A percentile compares a stretch with the other conserved stretches of the same genome.
phyloP scores from a whole-genome alignment of 768 basidiomycete genomes.

The Lentinula detonsa region DNA sequence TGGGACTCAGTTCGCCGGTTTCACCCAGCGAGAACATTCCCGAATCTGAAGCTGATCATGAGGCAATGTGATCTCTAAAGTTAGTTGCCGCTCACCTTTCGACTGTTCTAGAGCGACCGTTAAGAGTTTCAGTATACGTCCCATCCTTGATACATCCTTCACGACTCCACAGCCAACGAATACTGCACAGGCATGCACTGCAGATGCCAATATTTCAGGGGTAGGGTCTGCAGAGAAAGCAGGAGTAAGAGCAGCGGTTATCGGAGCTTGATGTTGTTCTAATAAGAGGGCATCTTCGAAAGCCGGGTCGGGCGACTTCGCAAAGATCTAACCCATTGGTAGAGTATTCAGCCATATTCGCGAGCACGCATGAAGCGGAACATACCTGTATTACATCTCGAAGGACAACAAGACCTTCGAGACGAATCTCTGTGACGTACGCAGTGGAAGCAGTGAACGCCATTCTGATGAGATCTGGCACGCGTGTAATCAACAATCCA shows the following conservation, averaged over 20 bases:
- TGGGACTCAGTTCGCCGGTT: slow-evolving; percentile 81
- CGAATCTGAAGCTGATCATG: slow-evolving; percentile 44
- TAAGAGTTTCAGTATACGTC: slow-evolving; percentile 84
- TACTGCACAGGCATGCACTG: slow-evolving; percentile 88
- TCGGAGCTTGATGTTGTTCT: slow-evolving; percentile 97
- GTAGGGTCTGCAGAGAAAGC: slow-evolving; percentile 95
- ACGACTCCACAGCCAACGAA: slow-evolving; percentile 95
- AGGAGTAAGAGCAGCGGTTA: slow-evolving; percentile 94
- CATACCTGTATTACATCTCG: slow-evolving; percentile 87
- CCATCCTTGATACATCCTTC: slow-evolving; percentile 87
- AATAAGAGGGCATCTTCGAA: slow-evolving; percentile 86
- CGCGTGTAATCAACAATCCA: slow-evolving; percentile 73
- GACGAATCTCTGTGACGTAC: slow-evolving; percentile 90
- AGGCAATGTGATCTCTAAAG: background rate
- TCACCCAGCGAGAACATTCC: slow-evolving; percentile 85
- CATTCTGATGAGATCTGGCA: slow-evolving; percentile 94
- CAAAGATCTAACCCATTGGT: slow-evolving; percentile 62
- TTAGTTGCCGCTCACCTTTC: slow-evolving; percentile 49
- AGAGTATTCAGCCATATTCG: background rate
- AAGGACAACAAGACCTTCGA: slow-evolving; percentile 86
- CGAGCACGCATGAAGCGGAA: background rate
- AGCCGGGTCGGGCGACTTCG: slow-evolving; percentile 82
- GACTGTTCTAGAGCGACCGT: slow-evolving; percentile 87
- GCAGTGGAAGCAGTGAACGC: slow-evolving; percentile 97
- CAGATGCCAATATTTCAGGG: slow-evolving; percentile 90